A percentile compares a stretch with the other conserved stretches of the same genome.
Evolutionary conservation across 805 yeast species (phyloP).

Genomic region (Priceomyces medius): DNA sequence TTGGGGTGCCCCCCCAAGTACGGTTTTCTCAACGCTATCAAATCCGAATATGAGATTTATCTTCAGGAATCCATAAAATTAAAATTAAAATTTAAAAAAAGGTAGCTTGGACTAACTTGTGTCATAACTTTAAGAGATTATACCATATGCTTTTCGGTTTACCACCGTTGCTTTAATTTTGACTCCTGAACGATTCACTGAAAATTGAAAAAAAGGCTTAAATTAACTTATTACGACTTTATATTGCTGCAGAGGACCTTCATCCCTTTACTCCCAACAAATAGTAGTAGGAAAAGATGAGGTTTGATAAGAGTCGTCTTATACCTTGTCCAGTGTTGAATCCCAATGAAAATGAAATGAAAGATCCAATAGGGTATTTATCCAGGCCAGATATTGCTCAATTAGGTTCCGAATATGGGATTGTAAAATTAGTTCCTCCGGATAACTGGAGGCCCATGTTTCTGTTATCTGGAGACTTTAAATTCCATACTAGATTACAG

Average conservation of each 20-base stretch:
- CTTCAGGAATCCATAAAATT: not conserved
- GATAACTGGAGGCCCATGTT: slow-evolving; percentile 54
- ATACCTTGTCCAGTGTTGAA: slow-evolving; percentile 48
- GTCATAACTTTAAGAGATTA: not conserved
- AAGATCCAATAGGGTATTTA: slow-evolving; percentile 49
- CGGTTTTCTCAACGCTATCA: not conserved
- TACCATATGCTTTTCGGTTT: not conserved
- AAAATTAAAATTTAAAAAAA: no score
- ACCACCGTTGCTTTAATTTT: not conserved
- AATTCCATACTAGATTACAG: slow-evolving; percentile 69
- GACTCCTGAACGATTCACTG: slow-evolving; percentile 2
- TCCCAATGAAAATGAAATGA: slow-evolving; percentile 47
- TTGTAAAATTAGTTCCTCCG: slow-evolving; percentile 56
- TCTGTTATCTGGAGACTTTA: slow-evolving; percentile 53
- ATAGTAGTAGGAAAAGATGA: slow-evolving; percentile 2
- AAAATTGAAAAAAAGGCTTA: no score
- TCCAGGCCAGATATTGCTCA: slow-evolving; percentile 38
- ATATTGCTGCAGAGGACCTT: not conserved
- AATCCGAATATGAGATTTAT: not conserved
- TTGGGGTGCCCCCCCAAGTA: not conserved
- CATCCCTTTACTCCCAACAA: not conserved
- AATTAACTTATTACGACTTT: not conserved
- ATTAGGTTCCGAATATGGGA: slow-evolving; percentile 48
- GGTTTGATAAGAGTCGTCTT: slow-evolving; percentile 12
- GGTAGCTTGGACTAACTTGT: no score